Percentiles rank a stretch among this genome's conserved stretches.
phyloP scores from a whole-genome alignment of 2,329 filamentous ascomycete species.

The Trichophyton benhamiae region DNA sequence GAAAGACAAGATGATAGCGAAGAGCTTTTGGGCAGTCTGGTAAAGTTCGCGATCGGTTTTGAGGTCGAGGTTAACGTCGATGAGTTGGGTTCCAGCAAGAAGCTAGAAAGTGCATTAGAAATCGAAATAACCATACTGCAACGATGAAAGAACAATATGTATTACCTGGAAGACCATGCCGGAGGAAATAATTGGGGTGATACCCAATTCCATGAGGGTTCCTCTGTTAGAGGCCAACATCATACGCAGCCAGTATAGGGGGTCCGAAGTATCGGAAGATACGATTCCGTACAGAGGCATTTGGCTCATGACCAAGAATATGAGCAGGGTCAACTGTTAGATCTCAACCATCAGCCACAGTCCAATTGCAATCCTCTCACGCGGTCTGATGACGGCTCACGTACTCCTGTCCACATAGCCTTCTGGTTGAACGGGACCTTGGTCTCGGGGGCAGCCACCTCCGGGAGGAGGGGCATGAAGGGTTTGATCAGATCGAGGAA shows the following conservation, averaged over 20 bases:
- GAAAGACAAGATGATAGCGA: conserved; percentile 94
- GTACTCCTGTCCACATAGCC: conserved; percentile 78
- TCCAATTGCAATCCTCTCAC: not conserved
- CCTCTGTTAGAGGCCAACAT: conserved; percentile 98
- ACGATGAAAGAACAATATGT: not conserved
- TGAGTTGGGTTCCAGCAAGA: conserved; percentile 96
- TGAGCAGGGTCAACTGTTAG: conserved; percentile 66
- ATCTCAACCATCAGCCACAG: conserved; percentile 8
- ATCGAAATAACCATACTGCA: not conserved
- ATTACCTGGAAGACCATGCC: conserved; percentile 93
- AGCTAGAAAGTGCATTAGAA: conserved; percentile 42
- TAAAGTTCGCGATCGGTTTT: conserved; percentile 99
- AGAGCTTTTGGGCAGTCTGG: conserved; percentile 98
- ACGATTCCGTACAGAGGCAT: conserved; percentile 99
- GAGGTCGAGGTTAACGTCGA: conserved; percentile 99
- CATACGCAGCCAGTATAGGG: conserved; percentile 99
- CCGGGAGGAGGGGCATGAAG: conserved; percentile 97
- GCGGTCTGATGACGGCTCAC: conserved; percentile 10
- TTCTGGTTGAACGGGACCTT: conserved; percentile 99
- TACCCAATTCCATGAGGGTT: conserved; percentile 90
- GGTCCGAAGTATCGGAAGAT: conserved; percentile 95
- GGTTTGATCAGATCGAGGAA: conserved; percentile 99
- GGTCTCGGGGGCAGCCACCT: conserved; percentile 96
- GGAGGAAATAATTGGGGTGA: conserved; percentile 97
- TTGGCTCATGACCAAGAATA: conserved; percentile 99